Conservation (phyloP, 768 basidiomycete genomes). For the Macrolepiota albuminosa region DNA sequence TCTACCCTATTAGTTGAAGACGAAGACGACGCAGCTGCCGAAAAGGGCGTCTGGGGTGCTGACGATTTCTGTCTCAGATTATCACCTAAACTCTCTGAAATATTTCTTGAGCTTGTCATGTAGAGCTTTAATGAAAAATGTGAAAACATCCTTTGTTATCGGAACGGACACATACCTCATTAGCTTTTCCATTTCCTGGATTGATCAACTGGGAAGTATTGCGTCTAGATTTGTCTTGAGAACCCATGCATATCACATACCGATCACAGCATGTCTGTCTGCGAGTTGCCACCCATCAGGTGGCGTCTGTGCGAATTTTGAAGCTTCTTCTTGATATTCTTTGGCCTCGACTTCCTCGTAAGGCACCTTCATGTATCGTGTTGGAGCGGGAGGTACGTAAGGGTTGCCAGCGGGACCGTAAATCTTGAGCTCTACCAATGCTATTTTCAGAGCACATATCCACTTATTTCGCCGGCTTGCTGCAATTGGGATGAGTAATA, state of each 20-base stretch:
- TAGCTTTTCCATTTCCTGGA: slow-evolving; percentile 35
- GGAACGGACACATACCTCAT: slow-evolving; percentile 20
- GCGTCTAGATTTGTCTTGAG: neutral
- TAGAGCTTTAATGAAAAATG: slow-evolving; percentile 12
- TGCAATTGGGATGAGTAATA: slow-evolving; percentile 19
- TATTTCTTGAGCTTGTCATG: slow-evolving; percentile 13
- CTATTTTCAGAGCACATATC: slow-evolving; percentile 80
- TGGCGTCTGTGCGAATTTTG: slow-evolving; percentile 23
- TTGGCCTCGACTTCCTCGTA: slow-evolving; percentile 54
- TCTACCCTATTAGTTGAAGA: slow-evolving; percentile 16
- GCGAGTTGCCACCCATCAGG: slow-evolving; percentile 45
- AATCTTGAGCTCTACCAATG: slow-evolving; percentile 64
- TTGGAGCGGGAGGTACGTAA: slow-evolving; percentile 44
- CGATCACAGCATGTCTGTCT: slow-evolving; percentile 46
- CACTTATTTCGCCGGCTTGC: slow-evolving; percentile 86
- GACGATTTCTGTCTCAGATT: slow-evolving; percentile 1
- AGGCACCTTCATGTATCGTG: slow-evolving; percentile 66
- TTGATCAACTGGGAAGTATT: slow-evolving; percentile 25
- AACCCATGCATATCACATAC: slow-evolving; percentile 26
- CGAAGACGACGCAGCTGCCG: slow-evolving; percentile 10
- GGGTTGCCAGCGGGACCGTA: slow-evolving; percentile 64
- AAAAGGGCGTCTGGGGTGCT: slow-evolving; percentile 13
- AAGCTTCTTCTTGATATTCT: slow-evolving; percentile 26
- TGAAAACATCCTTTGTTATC: slow-evolving; percentile 3
- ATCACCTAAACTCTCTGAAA: neutral